Conservation (phyloP, 208 protist genomes). For the Phytomonas francai region DNA sequence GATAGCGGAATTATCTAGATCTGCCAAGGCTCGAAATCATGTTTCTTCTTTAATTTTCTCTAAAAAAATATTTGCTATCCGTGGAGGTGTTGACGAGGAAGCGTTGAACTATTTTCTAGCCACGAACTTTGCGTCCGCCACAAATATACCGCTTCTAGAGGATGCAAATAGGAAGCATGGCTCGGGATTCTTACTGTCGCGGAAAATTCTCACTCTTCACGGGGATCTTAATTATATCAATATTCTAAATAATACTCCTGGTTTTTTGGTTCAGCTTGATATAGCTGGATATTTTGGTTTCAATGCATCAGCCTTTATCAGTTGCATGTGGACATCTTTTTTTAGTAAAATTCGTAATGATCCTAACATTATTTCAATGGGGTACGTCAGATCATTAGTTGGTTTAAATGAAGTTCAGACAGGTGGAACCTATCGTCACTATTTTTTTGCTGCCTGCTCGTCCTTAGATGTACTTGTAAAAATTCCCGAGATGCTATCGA, state of each 20-base stretch:
- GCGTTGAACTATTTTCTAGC: conserved; percentile 41
- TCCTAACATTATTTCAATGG: conserved; percentile 27
- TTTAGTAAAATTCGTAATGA: conserved; percentile 35
- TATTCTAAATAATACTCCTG: conserved; percentile 39
- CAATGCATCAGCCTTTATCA: conserved; percentile 32
- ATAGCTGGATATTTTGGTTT: conserved; percentile 32
- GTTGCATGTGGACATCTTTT: conserved; percentile 50
- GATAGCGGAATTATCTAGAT: conserved; percentile 21
- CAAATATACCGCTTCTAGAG: conserved; percentile 18
- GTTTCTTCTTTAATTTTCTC: conserved; percentile 41
- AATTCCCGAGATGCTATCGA: conserved; percentile 9
- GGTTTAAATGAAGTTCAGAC: conserved; percentile 13
- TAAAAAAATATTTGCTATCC: conserved; percentile 38
- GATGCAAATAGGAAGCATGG: conserved; percentile 13
- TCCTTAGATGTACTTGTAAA: conserved; percentile 12
- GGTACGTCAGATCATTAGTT: conserved; percentile 44
- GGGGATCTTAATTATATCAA: conserved; percentile 24
- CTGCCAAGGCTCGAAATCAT: conserved; percentile 24
- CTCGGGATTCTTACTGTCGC: conserved; percentile 66
- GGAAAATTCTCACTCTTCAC: conserved; percentile 42
- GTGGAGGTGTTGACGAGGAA: conserved; percentile 39
- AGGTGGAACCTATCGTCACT: conserved; percentile 45
- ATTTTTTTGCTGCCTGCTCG: conserved; percentile 57
- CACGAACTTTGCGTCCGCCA: conserved; percentile 33
- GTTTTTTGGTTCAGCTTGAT: conserved; percentile 52